phyloP scores from a whole-genome alignment of 257 asterid genomes.

The Primulina huaijiensis region DNA sequence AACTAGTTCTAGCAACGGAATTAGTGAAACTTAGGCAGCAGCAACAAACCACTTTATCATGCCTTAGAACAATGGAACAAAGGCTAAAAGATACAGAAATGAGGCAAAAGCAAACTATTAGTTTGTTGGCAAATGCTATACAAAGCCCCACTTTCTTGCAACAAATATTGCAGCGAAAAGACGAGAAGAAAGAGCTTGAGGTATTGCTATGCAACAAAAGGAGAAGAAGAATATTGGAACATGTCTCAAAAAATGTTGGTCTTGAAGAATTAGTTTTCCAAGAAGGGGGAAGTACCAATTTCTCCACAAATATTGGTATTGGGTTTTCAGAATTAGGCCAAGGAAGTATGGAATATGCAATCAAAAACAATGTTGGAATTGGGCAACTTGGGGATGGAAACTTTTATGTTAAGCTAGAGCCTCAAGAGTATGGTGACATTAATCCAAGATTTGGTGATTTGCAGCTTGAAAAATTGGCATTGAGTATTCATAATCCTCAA shows the following conservation, averaged over 20 bases:
- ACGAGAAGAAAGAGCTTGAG: conserved; percentile 36
- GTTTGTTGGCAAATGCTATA: conserved; percentile 41
- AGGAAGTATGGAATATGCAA: no score
- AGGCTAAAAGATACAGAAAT: conserved; percentile 37
- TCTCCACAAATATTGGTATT: no score
- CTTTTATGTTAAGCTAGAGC: no score
- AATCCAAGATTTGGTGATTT: no score
- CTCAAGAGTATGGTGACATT: no score
- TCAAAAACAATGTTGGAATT: no score
- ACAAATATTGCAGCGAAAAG: conserved; percentile 34
- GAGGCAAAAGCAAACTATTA: conserved; percentile 42
- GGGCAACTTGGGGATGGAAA: no score
- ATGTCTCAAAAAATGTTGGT: no score
- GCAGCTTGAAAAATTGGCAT: no score
- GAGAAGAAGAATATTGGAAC: conserved; percentile 11
- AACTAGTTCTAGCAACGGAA: conserved; percentile 33
- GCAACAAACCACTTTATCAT: conserved; percentile 32
- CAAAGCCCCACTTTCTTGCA: conserved; percentile 30
- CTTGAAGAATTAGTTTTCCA: not conserved
- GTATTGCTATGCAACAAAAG: conserved; percentile 35
- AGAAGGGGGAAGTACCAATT: not conserved
- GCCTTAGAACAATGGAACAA: conserved; percentile 35
- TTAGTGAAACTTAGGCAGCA: conserved; percentile 44
- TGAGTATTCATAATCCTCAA: no score
- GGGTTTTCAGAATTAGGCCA: not conserved